Evolutionary conservation across 768 basidiomycete species (phyloP).

Genomic region (Candolleomyces aberdarensis): DNA sequence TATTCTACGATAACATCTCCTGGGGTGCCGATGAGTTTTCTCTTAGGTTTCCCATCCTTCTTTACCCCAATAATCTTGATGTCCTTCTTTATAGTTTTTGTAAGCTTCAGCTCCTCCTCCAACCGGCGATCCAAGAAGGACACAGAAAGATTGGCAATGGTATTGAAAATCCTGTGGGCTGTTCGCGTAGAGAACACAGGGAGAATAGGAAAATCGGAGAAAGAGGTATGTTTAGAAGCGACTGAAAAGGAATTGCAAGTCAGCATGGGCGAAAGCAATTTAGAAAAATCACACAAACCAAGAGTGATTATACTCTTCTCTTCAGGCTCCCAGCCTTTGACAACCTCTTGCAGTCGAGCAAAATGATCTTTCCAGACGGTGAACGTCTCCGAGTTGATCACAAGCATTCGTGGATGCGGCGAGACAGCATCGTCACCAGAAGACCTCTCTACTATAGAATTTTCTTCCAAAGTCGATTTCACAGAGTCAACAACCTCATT

Average conservation of each 20-base stretch:
- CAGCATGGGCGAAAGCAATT: slow-evolving; percentile 1
- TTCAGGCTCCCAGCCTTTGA: slow-evolving; percentile 52
- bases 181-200: slow-evolving; percentile 35
- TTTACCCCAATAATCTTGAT: slow-evolving; percentile 37
- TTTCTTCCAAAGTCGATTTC: slow-evolving; percentile 6
- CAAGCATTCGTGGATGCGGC: slow-evolving; percentile 42
- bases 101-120: slow-evolving; percentile 27
- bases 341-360: slow-evolving; percentile 48
- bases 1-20: slow-evolving; percentile 44
- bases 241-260: slow-evolving; percentile 25
- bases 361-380: slow-evolving; percentile 81
- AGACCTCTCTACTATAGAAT: slow-evolving; percentile 4
- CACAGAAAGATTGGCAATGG: slow-evolving; percentile 34
- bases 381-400: slow-evolving; percentile 77
- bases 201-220: slow-evolving; percentile 46
- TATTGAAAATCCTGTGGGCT: slow-evolving; percentile 31
- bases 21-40: slow-evolving; percentile 37
- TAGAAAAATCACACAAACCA: slow-evolving; percentile 26
- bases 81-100: slow-evolving; percentile 35
- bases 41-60: slow-evolving; percentile 43
- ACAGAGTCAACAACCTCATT: slow-evolving; percentile 1
- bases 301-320: slow-evolving; percentile 45
- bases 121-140: slow-evolving; percentile 41
- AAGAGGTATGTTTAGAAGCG: slow-evolving; percentile 40
- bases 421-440: slow-evolving; percentile 3